Base-by-base conservation (phyloP, 768 basidiomycete species). In the Xerocomus brunneocitrinus region DNA sequence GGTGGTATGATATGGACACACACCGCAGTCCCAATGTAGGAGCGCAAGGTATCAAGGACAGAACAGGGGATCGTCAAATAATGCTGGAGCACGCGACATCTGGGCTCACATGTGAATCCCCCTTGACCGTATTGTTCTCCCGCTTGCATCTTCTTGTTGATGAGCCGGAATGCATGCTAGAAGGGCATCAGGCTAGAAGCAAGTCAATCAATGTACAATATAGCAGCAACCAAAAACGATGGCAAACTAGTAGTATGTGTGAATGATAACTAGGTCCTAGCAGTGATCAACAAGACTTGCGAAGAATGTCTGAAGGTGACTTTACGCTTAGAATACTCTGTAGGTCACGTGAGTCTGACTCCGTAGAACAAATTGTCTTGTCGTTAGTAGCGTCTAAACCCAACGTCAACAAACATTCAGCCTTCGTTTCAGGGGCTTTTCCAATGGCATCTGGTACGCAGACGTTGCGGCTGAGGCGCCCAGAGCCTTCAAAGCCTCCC, bases 131-230 rank as follows among this genome's bases (percentile, higher is more conserved):
- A 95, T 39, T 76, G 78, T 62, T 91, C 89, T 62, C 90, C 88
- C 0, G 91, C 92, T 61, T 89, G 78, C 79, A 91, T 91, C 79
- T 87, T 88, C 79, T 79, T 86, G 74, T 92, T 92, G 52, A 93
- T 91, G 49, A 95, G 77, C 87, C 87, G 92, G 73, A 92, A 91
- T 2, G 89, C 87, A 64, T 93, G 90, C 80, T 81, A 49, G 5
- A 34, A 41, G 38, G 32, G 28, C 8, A 30, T 58, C 31, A 36
- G 34, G 10, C 19, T 19, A 19, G 19, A 19, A 19, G 19, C 19
- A 19, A 19, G 19, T 1, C 19, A 19, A 19, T 19, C 19, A 19
- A 19, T 1, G 19, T 19, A 19, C 19, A 19, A 19, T 19, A 19
- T 19, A 19, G 19, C 19, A 19, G 19, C 19, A 19, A 19, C 1